Conservation (phyloP, 129 eudicot genomes). For the Helichrysum umbraculigerum region DNA sequence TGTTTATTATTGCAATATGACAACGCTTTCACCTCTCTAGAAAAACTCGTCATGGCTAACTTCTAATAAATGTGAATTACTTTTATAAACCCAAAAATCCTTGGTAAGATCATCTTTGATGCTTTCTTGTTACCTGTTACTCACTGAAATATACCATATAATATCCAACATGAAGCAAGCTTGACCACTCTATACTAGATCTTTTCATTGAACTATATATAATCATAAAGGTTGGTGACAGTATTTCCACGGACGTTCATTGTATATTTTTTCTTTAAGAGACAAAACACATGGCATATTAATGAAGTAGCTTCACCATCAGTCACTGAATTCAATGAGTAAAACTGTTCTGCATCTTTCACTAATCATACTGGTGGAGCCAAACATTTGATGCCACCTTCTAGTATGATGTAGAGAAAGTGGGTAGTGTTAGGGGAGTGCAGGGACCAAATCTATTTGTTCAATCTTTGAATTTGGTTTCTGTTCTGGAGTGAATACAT, state of each 20-base stretch:
- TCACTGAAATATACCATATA: not conserved
- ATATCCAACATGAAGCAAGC: not conserved
- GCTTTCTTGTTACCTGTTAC: not conserved
- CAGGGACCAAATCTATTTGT: not conserved
- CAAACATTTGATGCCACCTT: not conserved
- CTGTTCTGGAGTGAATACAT: not conserved
- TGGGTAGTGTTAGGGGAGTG: not conserved
- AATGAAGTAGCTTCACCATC: not conserved
- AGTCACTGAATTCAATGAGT: not conserved
- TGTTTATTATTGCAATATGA: too few relatives aligned
- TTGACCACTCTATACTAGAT: not conserved
- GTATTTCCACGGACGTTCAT: not conserved
- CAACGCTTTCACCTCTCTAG: too few relatives aligned
- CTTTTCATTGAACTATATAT: not conserved
- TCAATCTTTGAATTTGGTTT: not conserved
- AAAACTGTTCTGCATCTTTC: not conserved
- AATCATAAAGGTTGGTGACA: not conserved
- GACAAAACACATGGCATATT: not conserved
- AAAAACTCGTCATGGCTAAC: not conserved
- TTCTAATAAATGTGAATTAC: not conserved
- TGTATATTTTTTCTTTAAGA: not conserved
- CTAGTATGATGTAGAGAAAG: not conserved
- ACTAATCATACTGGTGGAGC: not conserved
- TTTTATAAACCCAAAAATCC: not conserved
- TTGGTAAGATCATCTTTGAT: not conserved